Percentiles rank a stretch among this genome's conserved stretches.
Evolutionary conservation across 2,329 filamentous ascomycete species (phyloP).

Genomic region (Beauveria rudraprayagi): DNA sequence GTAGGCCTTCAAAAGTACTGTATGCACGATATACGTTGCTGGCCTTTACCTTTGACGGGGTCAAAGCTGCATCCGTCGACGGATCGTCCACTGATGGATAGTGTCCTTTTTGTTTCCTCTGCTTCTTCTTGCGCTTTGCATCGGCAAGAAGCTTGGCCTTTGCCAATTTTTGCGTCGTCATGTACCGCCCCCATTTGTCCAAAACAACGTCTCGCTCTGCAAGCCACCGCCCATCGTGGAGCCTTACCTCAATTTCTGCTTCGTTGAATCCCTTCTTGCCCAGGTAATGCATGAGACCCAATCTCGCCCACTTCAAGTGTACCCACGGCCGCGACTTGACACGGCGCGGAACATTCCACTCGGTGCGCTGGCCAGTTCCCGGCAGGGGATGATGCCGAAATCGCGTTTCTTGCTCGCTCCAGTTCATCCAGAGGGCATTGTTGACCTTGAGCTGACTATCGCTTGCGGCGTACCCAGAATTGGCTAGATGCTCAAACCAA

Average conservation of each 20-base stretch:
- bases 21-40: conserved; percentile 22
- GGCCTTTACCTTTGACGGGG: conserved; percentile 15
- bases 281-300: conserved; percentile 19
- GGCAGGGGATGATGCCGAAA: conserved; percentile 19
- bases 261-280: conserved; percentile 20
- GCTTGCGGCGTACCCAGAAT: conserved; percentile 20
- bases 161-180: conserved; percentile 15
- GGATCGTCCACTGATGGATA: neutral
- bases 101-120: conserved; percentile 6
- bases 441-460: conserved; percentile 22
- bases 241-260: conserved; percentile 17
- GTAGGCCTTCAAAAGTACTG: conserved; percentile 20
- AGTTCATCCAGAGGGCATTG: conserved; percentile 23
- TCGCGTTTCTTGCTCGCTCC: conserved; percentile 19
- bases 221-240: conserved; percentile 18
- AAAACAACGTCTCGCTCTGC: conserved; percentile 17
- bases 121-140: neutral
- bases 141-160: conserved; percentile 1
- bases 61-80: neutral
- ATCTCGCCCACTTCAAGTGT: conserved; percentile 17
- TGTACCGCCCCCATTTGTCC: conserved; percentile 17
- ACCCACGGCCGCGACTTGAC: conserved; percentile 14
- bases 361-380: conserved; percentile 17
- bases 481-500: conserved; percentile 22
- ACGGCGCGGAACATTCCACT: conserved; percentile 18